Percentiles rank a stretch among this genome's conserved stretches.
Conservation (phyloP, 2,329 filamentous ascomycete genomes). For the Colletotrichum theobromicola region DNA sequence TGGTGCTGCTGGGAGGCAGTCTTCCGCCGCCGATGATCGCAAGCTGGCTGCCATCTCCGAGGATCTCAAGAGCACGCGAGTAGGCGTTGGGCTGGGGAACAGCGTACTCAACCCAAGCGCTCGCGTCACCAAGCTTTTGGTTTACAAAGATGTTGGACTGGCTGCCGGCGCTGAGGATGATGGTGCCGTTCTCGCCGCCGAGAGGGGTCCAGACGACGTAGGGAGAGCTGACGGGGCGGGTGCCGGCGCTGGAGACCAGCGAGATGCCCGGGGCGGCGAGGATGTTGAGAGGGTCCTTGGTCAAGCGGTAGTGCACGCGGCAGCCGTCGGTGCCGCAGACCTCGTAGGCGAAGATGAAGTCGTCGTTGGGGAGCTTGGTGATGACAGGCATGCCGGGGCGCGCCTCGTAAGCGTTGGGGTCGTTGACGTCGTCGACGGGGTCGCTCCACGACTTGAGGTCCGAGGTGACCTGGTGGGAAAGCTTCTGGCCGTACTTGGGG, state of each 20-base stretch:
- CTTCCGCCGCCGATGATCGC: constrained; percentile 50
- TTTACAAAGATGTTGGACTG: constrained; percentile 47
- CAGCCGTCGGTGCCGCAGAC: constrained; percentile 54
- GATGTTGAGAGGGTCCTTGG: constrained; percentile 41
- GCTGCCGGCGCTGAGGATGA: constrained; percentile 47
- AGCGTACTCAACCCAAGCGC: constrained; percentile 40
- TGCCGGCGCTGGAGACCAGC: constrained; percentile 34
- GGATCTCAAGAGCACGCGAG: constrained; percentile 40
- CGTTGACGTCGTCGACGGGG: constrained; percentile 64
- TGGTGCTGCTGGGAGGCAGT: constrained; percentile 51
- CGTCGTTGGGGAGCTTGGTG: constrained; percentile 58
- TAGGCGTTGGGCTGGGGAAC: constrained; percentile 42
- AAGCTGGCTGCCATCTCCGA: constrained; percentile 35
- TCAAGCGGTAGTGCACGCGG: constrained; percentile 51
- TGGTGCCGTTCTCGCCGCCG: constrained; percentile 47
- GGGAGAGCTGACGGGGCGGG: constrained; percentile 39
- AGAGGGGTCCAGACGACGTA: constrained; percentile 51
- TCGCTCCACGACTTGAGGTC: constrained; percentile 65
- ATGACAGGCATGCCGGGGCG: constrained; percentile 74
- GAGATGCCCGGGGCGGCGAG: constrained; percentile 31
- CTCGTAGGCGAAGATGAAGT: constrained; percentile 71
- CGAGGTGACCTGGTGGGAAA: constrained; percentile 66
- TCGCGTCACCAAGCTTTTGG: constrained; percentile 39
- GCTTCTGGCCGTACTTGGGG: constrained; percentile 69
- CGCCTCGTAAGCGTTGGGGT: constrained; percentile 59